Conservation (phyloP, 331 rosid species). For the Saraca asoca region DNA sequence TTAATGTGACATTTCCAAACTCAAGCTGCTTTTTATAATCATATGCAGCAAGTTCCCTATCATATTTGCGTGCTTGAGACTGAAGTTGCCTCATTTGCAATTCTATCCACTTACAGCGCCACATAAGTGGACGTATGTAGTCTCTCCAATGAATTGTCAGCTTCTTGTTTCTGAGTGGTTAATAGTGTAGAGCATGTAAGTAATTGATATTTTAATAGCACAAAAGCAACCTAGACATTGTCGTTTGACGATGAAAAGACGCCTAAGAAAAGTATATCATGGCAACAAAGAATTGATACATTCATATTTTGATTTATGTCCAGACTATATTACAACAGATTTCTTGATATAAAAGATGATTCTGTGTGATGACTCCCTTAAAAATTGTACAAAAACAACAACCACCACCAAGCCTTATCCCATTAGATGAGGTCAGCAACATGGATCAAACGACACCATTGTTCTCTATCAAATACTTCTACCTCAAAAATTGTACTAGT, state of each 20-base stretch:
- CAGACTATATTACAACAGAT: neutral
- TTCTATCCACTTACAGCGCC: conserved; percentile 89
- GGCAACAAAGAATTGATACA: conserved; percentile 21
- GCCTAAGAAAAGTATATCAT: conserved; percentile 11
- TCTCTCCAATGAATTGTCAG: conserved; percentile 69
- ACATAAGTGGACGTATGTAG: conserved; percentile 61
- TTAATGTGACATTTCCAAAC: conserved; percentile 41
- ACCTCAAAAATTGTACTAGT: neutral
- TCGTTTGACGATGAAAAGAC: conserved; percentile 4
- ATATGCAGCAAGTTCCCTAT: conserved; percentile 53
- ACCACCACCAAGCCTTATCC: too few relatives aligned
- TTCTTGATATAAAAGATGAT: neutral
- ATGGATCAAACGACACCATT: too few relatives aligned
- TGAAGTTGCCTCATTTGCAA: conserved; percentile 59
- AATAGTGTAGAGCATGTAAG: conserved; percentile 24
- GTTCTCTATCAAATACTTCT: too few relatives aligned
- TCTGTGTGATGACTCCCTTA: neutral
- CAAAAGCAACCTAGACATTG: neutral
- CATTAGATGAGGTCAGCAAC: too few relatives aligned
- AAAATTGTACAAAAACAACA: too few relatives aligned
- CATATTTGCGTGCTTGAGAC: conserved; percentile 61
- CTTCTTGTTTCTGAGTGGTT: conserved; percentile 60
- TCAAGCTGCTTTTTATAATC: conserved; percentile 46
- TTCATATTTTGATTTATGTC: conserved; percentile 1
- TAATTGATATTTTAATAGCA: conserved; percentile 12